Base-by-base conservation (phyloP, 306 rosid species). In the Vicia faba region DNA sequence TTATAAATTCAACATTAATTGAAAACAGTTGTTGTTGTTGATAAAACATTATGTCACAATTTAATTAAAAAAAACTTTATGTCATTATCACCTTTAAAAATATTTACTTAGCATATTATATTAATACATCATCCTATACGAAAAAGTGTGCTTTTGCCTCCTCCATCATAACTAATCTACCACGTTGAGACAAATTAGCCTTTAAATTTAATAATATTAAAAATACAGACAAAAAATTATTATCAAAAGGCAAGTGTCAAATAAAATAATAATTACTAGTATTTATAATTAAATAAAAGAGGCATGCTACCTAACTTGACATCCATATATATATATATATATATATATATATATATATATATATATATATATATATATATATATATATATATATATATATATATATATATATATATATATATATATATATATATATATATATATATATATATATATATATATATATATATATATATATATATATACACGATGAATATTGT, bases 131-230 rank as follows among this genome's bases (percentile, higher is more conserved):
- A 62, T 62, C 51, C 68, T 40, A 40, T 61, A 43, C 51, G 6
- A 25, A 61, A 73, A 73, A 73, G 65, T 33, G 64, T 54, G 66
- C 61, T 65, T 64, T 44, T 33, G 57, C 66, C 39, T 44, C 12
- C 25, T 31, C 66, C 78, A 55, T 54, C 51, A n/a, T 54, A 65
- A 74, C 78, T 56, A 65, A 74, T 33, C 67, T 56, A 67, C 35
- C 35, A 61, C 49, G 78, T 74, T 8, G 33, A 65, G 78, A 74
- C 78, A 74, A 65, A 74, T 66, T 65, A 56, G 5, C 75, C 75
- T 65, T 77, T 66, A 49, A 64, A 64, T 77, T 28, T 43, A 56
- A 51, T 72, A 29, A 65, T 73, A 43, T 39, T 18, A 14, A 36
- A 51, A 33, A 36, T 5, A 18, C 3, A 59, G 20, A 57, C 44